These are phyloP conservation scores for Gastrodia elata DNA, from an alignment of 106 monocot genomes.

Conservation along the genomic window DNA sequence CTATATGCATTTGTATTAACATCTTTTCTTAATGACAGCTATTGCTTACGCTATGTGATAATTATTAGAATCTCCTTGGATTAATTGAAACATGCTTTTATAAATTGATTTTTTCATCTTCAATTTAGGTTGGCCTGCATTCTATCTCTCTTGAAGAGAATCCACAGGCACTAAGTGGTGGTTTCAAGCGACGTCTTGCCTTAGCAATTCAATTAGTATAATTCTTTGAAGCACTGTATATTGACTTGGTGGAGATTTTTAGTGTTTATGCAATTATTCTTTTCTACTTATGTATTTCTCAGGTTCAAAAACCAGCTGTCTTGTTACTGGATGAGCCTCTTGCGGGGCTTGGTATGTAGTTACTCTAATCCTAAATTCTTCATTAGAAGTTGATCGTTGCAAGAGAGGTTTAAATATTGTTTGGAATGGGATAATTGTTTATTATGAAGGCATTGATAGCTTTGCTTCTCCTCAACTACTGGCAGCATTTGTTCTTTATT, in stretches of 20 bases:
- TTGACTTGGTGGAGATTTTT: not conserved
- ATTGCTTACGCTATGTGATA: not conserved
- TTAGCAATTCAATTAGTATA: constrained; percentile 72
- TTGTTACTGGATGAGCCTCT: constrained; percentile 89
- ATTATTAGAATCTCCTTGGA: not conserved
- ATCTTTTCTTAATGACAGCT: too few species aligned
- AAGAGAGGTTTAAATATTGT: not conserved
- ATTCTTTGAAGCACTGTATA: not conserved
- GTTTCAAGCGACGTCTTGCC: constrained; percentile 70
- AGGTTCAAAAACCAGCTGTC: constrained; percentile 88
- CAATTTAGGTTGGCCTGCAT: constrained; percentile 55
- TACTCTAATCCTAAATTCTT: not conserved
- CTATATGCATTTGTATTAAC: constrained; percentile 3
- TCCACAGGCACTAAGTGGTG: constrained; percentile 70
- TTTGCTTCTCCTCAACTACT: not conserved
- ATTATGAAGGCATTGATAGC: not conserved
- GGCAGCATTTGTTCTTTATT: constrained; percentile 2
- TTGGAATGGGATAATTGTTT: not conserved
- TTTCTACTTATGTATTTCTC: constrained; percentile 9
- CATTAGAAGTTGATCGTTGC: not conserved
- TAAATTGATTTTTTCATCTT: not conserved
- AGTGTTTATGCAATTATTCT: not conserved
- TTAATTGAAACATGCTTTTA: not conserved
- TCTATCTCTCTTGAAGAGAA: constrained; percentile 58
- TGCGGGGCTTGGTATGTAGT: constrained; percentile 82